These are phyloP conservation scores for Scutellaria baicalensis DNA, from an alignment of 257 asterid genomes.

Conservation along the genomic window DNA sequence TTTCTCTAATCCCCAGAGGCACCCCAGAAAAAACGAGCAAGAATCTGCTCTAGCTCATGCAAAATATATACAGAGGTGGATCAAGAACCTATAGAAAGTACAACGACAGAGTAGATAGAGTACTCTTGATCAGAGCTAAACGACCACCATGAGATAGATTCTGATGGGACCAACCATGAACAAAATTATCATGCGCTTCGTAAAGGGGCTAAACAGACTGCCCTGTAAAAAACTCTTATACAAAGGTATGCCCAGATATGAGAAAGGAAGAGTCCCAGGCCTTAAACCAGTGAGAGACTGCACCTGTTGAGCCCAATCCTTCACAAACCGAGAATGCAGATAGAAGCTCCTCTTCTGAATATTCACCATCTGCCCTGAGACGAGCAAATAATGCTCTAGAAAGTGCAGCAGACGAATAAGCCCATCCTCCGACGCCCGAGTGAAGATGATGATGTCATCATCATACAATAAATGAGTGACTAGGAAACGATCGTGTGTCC, in stretches of 20 bases:
- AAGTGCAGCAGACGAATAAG: background rate
- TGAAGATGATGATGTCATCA: background rate
- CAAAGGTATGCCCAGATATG: background rate
- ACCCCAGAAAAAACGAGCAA: no score
- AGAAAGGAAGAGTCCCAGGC: background rate
- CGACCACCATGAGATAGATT: no score
- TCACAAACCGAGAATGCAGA: background rate
- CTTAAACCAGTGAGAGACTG: background rate
- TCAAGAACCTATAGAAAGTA: no score
- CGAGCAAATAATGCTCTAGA: background rate
- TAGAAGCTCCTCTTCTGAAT: background rate
- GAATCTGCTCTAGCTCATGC: no score
- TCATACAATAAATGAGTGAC: background rate
- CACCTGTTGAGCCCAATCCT: background rate
- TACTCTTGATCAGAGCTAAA: no score
- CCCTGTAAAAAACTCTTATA: background rate
- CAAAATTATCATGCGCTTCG: no score
- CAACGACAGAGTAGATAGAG: no score
- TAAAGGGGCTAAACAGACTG: no score
- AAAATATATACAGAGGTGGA: no score
- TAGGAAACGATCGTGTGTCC: background rate
- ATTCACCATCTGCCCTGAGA: background rate
- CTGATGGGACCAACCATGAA: no score
- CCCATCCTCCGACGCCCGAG: background rate
- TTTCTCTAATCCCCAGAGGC: no score